Conservation (phyloP, 495 filamentous ascomycete genomes). For the Trichoderma asperelloides region DNA sequence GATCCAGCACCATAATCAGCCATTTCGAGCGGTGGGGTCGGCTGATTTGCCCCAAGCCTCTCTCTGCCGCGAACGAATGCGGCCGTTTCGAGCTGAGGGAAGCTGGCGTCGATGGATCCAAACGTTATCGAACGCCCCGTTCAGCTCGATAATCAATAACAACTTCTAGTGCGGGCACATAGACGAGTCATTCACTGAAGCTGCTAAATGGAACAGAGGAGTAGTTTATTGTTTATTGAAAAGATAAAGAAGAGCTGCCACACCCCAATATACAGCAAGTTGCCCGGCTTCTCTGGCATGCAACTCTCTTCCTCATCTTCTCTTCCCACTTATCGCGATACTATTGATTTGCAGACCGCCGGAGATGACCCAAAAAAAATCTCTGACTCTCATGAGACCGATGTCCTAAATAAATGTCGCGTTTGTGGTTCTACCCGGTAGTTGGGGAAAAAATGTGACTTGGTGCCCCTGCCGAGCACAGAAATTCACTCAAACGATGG, state of each 20-base stretch:
- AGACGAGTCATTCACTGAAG: no score
- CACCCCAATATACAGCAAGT: no score
- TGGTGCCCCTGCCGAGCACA: slow-evolving; percentile 1
- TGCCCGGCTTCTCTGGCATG: no score
- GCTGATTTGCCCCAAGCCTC: slow-evolving; percentile 1
- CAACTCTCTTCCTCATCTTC: no score
- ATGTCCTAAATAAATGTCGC: background rate
- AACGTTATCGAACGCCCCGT: background rate
- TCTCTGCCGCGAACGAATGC: background rate
- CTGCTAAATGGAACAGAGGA: no score
- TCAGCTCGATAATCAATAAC: no score
- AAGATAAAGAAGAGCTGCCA: no score
- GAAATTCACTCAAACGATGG: background rate
- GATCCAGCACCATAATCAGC: no score
- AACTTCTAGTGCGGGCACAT: no score
- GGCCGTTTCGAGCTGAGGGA: background rate
- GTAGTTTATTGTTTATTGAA: no score
- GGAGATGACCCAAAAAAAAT: background rate
- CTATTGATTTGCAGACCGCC: no score
- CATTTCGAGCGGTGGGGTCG: background rate
- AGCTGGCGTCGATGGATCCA: background rate
- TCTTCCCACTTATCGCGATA: no score
- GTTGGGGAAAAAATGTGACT: background rate
- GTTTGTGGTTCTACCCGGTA: background rate
- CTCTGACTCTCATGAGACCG: background rate